These are phyloP conservation scores for Leccinum obscurum DNA, from an alignment of 768 basidiomycete species.

Conservation along the genomic window DNA sequence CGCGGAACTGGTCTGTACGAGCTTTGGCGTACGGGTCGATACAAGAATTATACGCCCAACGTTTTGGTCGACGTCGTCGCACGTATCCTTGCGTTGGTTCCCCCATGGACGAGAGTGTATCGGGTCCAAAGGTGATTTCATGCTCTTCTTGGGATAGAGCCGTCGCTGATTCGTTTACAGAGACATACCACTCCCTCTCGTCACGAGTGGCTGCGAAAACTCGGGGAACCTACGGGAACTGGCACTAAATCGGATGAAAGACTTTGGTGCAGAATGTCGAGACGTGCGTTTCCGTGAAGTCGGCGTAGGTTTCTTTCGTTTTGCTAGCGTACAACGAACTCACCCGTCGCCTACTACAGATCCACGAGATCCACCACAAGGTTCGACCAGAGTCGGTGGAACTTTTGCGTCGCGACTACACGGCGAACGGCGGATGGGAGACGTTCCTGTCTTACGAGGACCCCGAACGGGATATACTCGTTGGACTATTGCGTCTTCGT, in stretches of 20 bases:
- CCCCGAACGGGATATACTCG: slow-evolving; percentile 93
- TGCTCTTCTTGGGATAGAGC: slow-evolving; percentile 1
- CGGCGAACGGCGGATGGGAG: slow-evolving; percentile 99
- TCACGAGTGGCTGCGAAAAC: slow-evolving; percentile 96
- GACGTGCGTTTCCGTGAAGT: slow-evolving; percentile 99
- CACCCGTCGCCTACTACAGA: slow-evolving; percentile 44
- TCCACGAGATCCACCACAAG: slow-evolving; percentile 98
- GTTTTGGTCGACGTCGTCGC: slow-evolving; percentile 97
- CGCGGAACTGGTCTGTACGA: slow-evolving; percentile 96
- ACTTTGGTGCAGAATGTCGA: slow-evolving; percentile 96
- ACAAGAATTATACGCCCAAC: slow-evolving; percentile 99
- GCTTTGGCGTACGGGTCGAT: slow-evolving; percentile 94
- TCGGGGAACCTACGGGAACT: slow-evolving; percentile 96
- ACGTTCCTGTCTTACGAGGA: slow-evolving; percentile 99
- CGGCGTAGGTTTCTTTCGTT: slow-evolving; percentile 59
- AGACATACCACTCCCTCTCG: slow-evolving; percentile 95
- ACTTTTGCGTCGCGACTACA: slow-evolving; percentile 91
- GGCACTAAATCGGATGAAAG: slow-evolving; percentile 96
- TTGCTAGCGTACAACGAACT: neutral
- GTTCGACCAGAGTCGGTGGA: slow-evolving; percentile 95
- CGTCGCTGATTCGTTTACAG: slow-evolving; percentile 38
- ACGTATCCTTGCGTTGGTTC: slow-evolving; percentile 91
- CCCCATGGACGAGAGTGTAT: slow-evolving; percentile 98
- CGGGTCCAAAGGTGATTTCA: slow-evolving; percentile 82
- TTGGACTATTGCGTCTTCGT: slow-evolving; percentile 87